phyloP scores from a whole-genome alignment of 2,329 filamentous ascomycete genomes.

The Chrysosporium keratinophilum region DNA sequence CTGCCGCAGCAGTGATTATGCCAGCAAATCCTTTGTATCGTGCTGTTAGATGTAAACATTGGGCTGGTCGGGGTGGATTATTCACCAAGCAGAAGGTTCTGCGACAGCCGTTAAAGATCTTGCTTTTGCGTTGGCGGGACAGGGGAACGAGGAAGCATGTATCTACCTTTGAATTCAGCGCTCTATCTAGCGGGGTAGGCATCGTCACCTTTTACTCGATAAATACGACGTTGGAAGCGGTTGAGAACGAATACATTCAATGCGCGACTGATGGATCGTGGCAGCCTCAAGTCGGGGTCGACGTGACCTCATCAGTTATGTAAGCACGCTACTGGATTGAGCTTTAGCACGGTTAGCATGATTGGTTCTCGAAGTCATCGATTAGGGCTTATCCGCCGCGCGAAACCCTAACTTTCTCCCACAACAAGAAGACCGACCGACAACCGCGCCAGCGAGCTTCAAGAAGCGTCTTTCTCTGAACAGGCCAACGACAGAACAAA shows the following conservation, averaged over 20 bases:
- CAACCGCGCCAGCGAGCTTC: slow-evolving; percentile 17
- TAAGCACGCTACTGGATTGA: background rate
- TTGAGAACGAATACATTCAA: background rate
- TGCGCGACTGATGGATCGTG: background rate
- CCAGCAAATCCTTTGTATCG: slow-evolving; percentile 59
- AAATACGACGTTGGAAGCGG: background rate
- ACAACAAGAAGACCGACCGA: slow-evolving; percentile 10
- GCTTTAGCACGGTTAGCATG: background rate
- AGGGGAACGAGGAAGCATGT: background rate
- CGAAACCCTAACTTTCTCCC: slow-evolving; percentile 22
- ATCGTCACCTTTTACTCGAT: slow-evolving; percentile 35
- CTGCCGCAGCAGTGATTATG: slow-evolving; percentile 67
- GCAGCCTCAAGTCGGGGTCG: background rate
- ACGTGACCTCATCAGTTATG: background rate
- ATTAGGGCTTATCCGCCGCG: slow-evolving; percentile 17
- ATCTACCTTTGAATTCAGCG: slow-evolving; percentile 56
- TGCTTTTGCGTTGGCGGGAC: background rate
- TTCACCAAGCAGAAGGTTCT: slow-evolving; percentile 62
- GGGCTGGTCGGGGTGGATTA: slow-evolving; percentile 1
- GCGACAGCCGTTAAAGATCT: slow-evolving; percentile 1
- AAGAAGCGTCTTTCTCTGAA: slow-evolving; percentile 1
- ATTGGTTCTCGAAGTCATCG: background rate
- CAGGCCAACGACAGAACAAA: background rate
- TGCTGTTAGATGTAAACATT: slow-evolving; percentile 4
- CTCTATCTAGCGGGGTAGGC: slow-evolving; percentile 60